Evolutionary conservation across 2,329 filamentous ascomycete species (phyloP), one percentile per base, ranked within the genome.

Genomic region (Corinectria fuckeliana): DNA sequence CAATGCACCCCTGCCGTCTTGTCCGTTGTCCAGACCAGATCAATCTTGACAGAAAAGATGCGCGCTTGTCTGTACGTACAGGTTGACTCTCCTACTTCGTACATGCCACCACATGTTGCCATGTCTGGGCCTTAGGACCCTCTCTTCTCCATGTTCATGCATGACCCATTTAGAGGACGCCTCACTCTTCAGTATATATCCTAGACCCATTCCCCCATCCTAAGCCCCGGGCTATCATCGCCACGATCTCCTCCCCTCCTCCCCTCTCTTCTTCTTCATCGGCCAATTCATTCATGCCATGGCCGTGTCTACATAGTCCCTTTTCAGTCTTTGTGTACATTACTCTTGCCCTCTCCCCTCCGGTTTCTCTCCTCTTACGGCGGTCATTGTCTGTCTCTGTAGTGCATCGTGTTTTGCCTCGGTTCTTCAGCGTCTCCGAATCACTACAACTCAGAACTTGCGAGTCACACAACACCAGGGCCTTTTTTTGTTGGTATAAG

Each of bases 121-220:
- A 59, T 55, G 55, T 59, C 60, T 60, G 66, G 60, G 62, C 65
- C 68, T 61, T 67, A 61, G 65, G 74, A 74, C 72, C 72, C 72
- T 74, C 71, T 67, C 62, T 69, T 72, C 73, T 74, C 74, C 73
- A 75, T 76, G 71, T 69, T 70, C 73, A 75, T 76, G 74, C 74
- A 76, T 73, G 71, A 71, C 64, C 70, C 64, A 60, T 68, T 65
- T 68, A 63, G 61, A 56, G 56, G 64, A 69, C 59, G 62, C 62
- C 58, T 66, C 57, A 64, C 63, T 61, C 60, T 62, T 65, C 65
- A 64, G 67, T 81, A 81, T 81, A 82, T 82, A 82, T 81, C 77
- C 74, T 75, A 75, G 74, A 73, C 73, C 76, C 70, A 71, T 75
- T 75, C 75, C 74, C 74, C 74, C 71, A 71, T 65, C 70, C 69